Evolutionary conservation across 2,329 filamentous ascomycete genomes (phyloP).

Genomic region (Colletotrichum tofieldiae): DNA sequence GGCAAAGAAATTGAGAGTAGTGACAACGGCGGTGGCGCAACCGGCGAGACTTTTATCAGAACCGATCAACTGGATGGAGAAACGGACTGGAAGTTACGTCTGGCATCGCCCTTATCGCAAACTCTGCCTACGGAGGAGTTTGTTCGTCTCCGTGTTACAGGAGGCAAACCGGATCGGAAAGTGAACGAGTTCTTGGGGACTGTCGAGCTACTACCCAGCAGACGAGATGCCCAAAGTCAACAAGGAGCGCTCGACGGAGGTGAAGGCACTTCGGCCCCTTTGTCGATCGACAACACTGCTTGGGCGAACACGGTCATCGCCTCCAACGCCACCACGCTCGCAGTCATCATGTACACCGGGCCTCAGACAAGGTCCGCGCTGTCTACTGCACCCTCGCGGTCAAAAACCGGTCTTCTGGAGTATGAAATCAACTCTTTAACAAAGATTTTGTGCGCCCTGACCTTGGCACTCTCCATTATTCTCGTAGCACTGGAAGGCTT

Average conservation of each 20-base stretch:
- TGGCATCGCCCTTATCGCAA: conserved; percentile 90
- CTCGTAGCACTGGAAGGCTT: conserved; percentile 92
- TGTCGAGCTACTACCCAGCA: conserved; percentile 78
- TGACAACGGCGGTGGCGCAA: conserved; percentile 59
- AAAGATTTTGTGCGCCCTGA: conserved; percentile 94
- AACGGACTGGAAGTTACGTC: conserved; percentile 96
- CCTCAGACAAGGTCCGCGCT: conserved; percentile 94
- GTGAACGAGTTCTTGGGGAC: conserved; percentile 98
- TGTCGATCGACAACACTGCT: conserved; percentile 96
- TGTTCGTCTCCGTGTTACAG: conserved; percentile 78
- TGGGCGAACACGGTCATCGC: conserved; percentile 99
- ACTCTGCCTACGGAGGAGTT: conserved; percentile 82
- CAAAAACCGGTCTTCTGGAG: conserved; percentile 94
- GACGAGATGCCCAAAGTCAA: conserved; percentile 63
- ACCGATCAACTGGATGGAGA: conserved; percentile 98
- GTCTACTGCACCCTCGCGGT: conserved; percentile 91
- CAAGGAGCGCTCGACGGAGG: conserved; percentile 54
- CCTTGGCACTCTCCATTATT: conserved; percentile 86
- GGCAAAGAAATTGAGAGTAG: conserved; percentile 52
- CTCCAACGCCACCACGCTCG: conserved; percentile 89
- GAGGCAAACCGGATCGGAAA: conserved; percentile 91
- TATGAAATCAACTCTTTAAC: conserved; percentile 97
- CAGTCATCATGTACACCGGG: conserved; percentile 94
- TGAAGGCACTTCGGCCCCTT: conserved; percentile 73
- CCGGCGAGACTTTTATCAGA: conserved; percentile 94